Base-by-base conservation (phyloP, 768 basidiomycete genomes). In the Hortiboletus flavorubellus region DNA sequence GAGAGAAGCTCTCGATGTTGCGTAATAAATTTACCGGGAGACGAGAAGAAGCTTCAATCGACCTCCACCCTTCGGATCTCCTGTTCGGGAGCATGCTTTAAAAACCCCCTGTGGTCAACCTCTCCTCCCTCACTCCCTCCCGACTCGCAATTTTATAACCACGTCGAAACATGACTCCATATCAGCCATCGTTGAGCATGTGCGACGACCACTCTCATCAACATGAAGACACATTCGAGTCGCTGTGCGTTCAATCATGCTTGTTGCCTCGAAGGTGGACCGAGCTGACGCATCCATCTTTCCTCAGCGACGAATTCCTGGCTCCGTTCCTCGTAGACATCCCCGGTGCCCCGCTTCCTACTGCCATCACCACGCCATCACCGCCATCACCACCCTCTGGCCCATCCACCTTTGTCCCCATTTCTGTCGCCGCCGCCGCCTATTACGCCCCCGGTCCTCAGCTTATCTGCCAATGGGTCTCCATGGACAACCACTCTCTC, bases 391-490 rank as follows among this genome's bases (percentile, higher is more conserved):
- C 18, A n/a, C 49, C 16, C 5, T 37, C 40, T 3, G 26, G 26
- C 14, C 7, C 23, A 7, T 37, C 18, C 15, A 29, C 23, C 37
- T 29, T 43, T 8, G 14, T 15, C 9, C 12, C 39, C 30, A 21
- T 8, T 31, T 3, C 51, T 12, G 12, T 34, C 31, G 10, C 10
- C 26, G 8, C 42, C 14, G 12, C 14, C n/a, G 2, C 18, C 15
- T 6, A 35, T 34, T 18, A 34, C 2, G 5, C 5, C 30, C 10
- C 30, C 1, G 3, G 16, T 9, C n/a, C 35, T 5, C 33, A 31
- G 3, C 38, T 48, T 1, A 47, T 33, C 8, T 64, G 63, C 31
- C 46, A 55, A 37, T 66, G 63, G 63, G 33, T 56, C 23, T 14
- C 45, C 6, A 8, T 41, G 5, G 34, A 23, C 3, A 16, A 48